Percentiles rank a stretch among this genome's conserved stretches.
These are phyloP conservation scores for Paraleonurus japonicus DNA, from an alignment of 257 asterid genomes.

Conservation along the genomic window DNA sequence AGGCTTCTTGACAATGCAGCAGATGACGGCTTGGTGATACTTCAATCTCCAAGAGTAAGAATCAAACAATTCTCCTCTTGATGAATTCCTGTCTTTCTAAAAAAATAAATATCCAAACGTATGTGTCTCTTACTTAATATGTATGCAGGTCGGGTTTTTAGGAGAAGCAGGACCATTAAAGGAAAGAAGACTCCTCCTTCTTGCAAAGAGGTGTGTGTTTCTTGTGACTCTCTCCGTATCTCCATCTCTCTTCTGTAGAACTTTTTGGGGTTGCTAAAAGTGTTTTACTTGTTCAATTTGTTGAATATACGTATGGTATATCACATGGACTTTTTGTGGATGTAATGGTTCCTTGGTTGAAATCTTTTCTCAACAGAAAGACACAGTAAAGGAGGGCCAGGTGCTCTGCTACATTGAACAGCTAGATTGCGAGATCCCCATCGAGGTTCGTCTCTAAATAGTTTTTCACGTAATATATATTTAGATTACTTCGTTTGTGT, in stretches of 20 bases:
- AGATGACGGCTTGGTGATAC: constrained; percentile 71
- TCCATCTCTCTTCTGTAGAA: background rate
- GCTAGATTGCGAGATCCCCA: constrained; percentile 75
- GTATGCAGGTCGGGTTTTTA: constrained; percentile 77
- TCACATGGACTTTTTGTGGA: background rate
- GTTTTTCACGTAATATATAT: background rate
- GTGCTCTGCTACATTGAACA: constrained; percentile 88
- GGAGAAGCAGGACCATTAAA: constrained; percentile 85
- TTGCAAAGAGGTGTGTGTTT: constrained; percentile 70
- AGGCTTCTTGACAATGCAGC: constrained; percentile 55
- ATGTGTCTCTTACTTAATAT: constrained; percentile 14
- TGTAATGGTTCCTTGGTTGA: background rate
- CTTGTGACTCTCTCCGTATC: background rate
- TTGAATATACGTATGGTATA: background rate
- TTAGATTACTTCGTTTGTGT: background rate
- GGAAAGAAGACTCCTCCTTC: constrained; percentile 80
- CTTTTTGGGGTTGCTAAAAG: constrained; percentile 4
- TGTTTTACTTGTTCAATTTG: background rate
- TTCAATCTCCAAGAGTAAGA: constrained; percentile 79
- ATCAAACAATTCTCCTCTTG: background rate
- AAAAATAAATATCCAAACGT: no score
- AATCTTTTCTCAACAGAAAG: constrained; percentile 49
- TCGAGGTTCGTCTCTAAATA: constrained; percentile 54
- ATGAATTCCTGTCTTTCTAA: background rate
- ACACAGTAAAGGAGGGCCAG: constrained; percentile 84